Base-by-base conservation (phyloP, 2,329 filamentous ascomycete genomes). In the Nakataea oryzae region DNA sequence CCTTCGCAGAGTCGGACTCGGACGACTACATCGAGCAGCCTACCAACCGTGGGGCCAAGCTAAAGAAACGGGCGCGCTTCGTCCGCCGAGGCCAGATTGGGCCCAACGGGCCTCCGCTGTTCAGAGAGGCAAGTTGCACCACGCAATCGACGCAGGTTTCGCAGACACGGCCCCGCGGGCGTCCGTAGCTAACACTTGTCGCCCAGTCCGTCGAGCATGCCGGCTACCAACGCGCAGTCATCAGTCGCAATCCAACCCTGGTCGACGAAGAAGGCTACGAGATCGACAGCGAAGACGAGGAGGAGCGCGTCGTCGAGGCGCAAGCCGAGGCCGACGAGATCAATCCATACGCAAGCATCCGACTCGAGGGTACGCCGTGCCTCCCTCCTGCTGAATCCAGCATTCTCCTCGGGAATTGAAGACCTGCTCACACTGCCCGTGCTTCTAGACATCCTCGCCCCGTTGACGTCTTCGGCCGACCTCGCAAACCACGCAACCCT, bases 251-350 rank as follows among this genome's bases (percentile, higher is more conserved):
- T 67, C 88, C 88, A 6, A 82, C 84, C 13, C 78, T 90, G 58
- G 78, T 90, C 66, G 90, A 93, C 74, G 86, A 90, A 57, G 89
- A 93, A 67, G 90, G 90, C 65, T 91, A 89, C 70, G 86, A 90
- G 65, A 78, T 91, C 62, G 87, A 91, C 55, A 88, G 85, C 70
- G 86, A 87, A 64, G 87, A 91, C 63, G 86, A 89, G 62, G 84
- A 86, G 64, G 84, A 87, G 55, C 81, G 80, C 62, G 73, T 85
- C 27, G 81, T 81, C 65, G 83, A 87, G 59, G 86, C 86, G 55
- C 76, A 83, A 59, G 79, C 84, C 57, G 76, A 82, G 4, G 85
- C 86, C n/a, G 81, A 86, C 47, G 86, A 90, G 66, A 81, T 87
- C 60, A 87, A 95, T 67, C 89, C 90, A 0, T 95, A 93, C 70